A percentile compares a stretch with the other conserved stretches of the same genome.
Conservation (phyloP, 78 protist species). For the Dictyostelium capitatum region DNA sequence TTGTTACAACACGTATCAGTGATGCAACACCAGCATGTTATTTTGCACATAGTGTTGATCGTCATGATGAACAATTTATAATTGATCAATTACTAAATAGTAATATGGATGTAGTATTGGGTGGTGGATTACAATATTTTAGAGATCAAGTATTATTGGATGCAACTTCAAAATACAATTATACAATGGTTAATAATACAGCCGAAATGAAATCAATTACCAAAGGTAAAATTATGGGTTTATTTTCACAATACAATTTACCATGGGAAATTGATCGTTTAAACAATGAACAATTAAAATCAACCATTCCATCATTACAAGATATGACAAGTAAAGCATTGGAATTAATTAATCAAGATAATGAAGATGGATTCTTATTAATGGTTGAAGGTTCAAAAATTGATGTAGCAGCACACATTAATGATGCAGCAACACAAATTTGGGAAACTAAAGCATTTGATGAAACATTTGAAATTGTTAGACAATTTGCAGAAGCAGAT, state of each 20-base stretch:
- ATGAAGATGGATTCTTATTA: conserved; percentile 56
- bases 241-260: conserved; percentile 42
- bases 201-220: conserved; percentile 5
- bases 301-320: conserved; percentile 35
- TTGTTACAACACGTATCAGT: conserved; percentile 78
- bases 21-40: conserved; percentile 89
- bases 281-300: neutral
- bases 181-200: neutral
- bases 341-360: conserved; percentile 38
- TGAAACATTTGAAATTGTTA: conserved; percentile 32
- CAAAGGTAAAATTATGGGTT: conserved; percentile 55
- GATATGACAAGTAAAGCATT: conserved; percentile 76
- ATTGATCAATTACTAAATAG: conserved; percentile 63
- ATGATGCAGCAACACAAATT: conserved; percentile 80
- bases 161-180: conserved; percentile 1
- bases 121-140: conserved; percentile 42
- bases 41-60: conserved; percentile 33
- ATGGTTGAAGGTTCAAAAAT: conserved; percentile 79
- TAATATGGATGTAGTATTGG: conserved; percentile 24
- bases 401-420: conserved; percentile 87
- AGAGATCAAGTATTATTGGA: neutral
- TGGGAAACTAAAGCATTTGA: conserved; percentile 72
- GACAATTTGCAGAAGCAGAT: conserved; percentile 70
- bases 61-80: conserved; percentile 50
- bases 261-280: conserved; percentile 77